Evolutionary conservation across 1,139 yeast genomes (phyloP), one percentile per base, ranked within the genome.

Genomic region (Hyphopichia fennica): DNA sequence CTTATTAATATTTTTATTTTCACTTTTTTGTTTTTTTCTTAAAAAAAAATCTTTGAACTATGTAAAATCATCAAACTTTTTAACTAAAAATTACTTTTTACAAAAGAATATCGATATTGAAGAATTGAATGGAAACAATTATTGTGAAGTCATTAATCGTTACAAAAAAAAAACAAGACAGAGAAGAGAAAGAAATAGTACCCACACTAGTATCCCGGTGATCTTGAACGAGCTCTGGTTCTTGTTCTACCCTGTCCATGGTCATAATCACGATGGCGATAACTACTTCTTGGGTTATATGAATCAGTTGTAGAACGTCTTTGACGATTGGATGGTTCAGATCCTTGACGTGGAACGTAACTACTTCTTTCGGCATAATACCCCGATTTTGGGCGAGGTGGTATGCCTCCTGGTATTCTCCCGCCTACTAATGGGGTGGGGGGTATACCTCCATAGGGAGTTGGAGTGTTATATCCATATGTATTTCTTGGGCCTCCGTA

Each of bases 161-260:
- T 9, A 20, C 5, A 20, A 20, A 5, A 20, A 20, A 20, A 6
- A 11, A 15, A 33, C n/a, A 34, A 25, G 13, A 18, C 25, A 14
- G n/a, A 27, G n/a, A 35, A 22, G 23, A 22, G 9, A 22, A n/a
- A n/a, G n/a, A n/a, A n/a, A n/a, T n/a, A n/a, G n/a, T n/a, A n/a
- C n/a, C n/a, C 18, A n/a, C 20, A 11, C 11, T 35, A 30, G n/a
- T 32, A 16, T 8, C 34, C 28, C 4, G 52, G 54, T 11, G 54
- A 50, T 35, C 51, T 41, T 13, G 56, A 52, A 42, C 59, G 49
- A 13, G 53, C 45, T 35, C 59, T 14, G 11, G 55, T 50, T 42
- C 58, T 50, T 14, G 53, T 45, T 34, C 59, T 48, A 10, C 41
- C 43, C 38, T 50, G 46, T 17, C 14, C 25, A 3, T 18, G 27